Conservation (phyloP, 768 basidiomycete species). For the Amylocystis lapponica region DNA sequence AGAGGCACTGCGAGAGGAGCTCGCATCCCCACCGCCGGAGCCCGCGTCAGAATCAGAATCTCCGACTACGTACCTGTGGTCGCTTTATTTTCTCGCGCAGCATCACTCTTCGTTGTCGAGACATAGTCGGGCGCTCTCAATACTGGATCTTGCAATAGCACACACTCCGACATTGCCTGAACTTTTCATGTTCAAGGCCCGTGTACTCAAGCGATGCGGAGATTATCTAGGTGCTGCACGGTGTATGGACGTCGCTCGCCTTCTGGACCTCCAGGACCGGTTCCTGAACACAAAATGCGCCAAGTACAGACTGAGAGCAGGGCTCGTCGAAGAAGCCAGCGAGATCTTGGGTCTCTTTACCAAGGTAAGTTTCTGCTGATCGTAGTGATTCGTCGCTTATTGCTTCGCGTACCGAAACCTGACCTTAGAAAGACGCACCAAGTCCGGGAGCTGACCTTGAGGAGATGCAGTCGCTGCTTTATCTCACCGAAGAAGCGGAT, state of each 20-base stretch:
- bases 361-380: constrained; percentile 49
- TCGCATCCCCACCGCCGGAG: constrained; percentile 29
- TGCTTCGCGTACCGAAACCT: background rate
- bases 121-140: constrained; percentile 43
- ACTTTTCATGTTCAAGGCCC: constrained; percentile 73
- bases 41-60: constrained; percentile 31
- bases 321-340: constrained; percentile 70
- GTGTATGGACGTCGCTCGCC: constrained; percentile 73
- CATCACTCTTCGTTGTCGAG: constrained; percentile 68
- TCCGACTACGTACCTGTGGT: constrained; percentile 89
- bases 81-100: constrained; percentile 90
- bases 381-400: background rate
- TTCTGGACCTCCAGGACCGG: constrained; percentile 89
- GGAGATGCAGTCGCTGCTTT: constrained; percentile 94
- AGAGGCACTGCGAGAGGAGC: constrained; percentile 39
- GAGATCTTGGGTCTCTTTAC: constrained; percentile 82
- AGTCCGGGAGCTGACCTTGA: constrained; percentile 76
- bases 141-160: constrained; percentile 58
- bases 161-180: constrained; percentile 97
- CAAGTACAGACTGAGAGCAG: constrained; percentile 85
- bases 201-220: constrained; percentile 81
- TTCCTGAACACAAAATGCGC: constrained; percentile 92
- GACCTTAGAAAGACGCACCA: constrained; percentile 71
- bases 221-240: constrained; percentile 71
- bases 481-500: constrained; percentile 77